phyloP scores from a whole-genome alignment of 495 filamentous ascomycete genomes.

The Podospora didyma region DNA sequence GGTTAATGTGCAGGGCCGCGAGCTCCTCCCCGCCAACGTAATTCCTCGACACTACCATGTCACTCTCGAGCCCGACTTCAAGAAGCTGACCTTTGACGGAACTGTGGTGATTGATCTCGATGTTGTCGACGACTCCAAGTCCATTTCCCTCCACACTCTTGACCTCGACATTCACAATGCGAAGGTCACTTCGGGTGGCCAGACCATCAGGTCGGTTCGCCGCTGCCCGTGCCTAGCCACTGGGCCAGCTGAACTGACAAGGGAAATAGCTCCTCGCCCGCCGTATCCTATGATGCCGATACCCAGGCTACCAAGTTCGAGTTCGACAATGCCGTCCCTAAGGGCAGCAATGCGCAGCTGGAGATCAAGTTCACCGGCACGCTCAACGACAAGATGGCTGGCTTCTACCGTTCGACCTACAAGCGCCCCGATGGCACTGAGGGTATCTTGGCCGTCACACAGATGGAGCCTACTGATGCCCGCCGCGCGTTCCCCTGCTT shows the following conservation, averaged over 20 bases:
- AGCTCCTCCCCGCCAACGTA: conserved; percentile 61
- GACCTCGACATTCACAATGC: conserved; percentile 81
- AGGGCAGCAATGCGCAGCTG: conserved; percentile 58
- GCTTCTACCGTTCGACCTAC: conserved; percentile 77
- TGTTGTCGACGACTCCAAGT: conserved; percentile 77
- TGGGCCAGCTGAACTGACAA: conserved; percentile 5
- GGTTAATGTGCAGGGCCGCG: conserved; percentile 46
- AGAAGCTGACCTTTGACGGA: conserved; percentile 66
- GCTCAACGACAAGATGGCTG: conserved; percentile 77
- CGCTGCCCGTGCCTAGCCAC: background rate
- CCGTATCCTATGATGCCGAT: conserved; percentile 57
- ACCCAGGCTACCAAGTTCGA: conserved; percentile 61
- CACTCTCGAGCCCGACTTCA: conserved; percentile 68
- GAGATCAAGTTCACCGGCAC: conserved; percentile 63
- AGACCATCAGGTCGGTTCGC: conserved; percentile 36
- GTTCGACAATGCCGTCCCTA: conserved; percentile 56
- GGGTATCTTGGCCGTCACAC: conserved; percentile 67
- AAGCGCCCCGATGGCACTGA: conserved; percentile 59
- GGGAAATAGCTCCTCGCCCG: conserved; percentile 45
- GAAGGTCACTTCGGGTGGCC: conserved; percentile 54
- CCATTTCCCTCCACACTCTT: conserved; percentile 81
- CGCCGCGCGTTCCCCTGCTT: conserved; percentile 73
- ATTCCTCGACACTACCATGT: conserved; percentile 67
- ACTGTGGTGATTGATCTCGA: conserved; percentile 71
- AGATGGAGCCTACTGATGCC: conserved; percentile 80